Evolutionary conservation across 495 filamentous ascomycete genomes (phyloP), one percentile per base, ranked within the genome.

Genomic region (Neurospora sp.): DNA sequence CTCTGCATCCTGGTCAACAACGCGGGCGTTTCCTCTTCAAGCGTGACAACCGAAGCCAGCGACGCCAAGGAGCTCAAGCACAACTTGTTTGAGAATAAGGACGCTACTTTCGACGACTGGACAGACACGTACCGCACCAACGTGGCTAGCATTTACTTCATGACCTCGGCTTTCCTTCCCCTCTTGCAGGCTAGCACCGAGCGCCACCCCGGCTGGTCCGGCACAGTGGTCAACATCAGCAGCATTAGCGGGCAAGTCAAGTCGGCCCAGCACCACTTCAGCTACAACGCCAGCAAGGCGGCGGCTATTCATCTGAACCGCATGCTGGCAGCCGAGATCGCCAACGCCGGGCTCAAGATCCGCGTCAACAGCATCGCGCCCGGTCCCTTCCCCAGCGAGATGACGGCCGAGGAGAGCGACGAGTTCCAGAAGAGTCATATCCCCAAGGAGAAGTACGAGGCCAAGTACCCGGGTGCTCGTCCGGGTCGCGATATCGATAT

Each of bases 1-100:
- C 87, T 94, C 17, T 87, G 92, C 75, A 86, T 94, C 72, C 87
- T 94, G 1, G 87, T 95, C 74, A 94, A 94, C 83, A 96, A 95
- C 82, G 90, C 89, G 20, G 93, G 93, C 69, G 86, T 89, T 27
- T 91, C 88, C 79, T 90, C 88, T 68, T 20, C 68, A 1, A 74
- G 74, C 85, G 89, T 90, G 39, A 89, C 88, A 0, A 73, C 79
- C 85, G 91, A 91, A 68, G 89, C 88, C 17, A 79, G 82, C 3
- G 76, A 78, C 3, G 82, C 88, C 0, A 72, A 80, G 8, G 84
- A 88, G 73, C 80, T 91, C 61, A 85, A 83, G 45, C 75, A 86
- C 75, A 85, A 86, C 40, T 82, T 92, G 7, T 82, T 80, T 38
- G 77, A 81, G 42, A 72, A 69, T 27, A 72, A 75, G 40, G 69